These are phyloP conservation scores for Huntiella moniliformis DNA, from an alignment of 2,329 filamentous ascomycete species.

Conservation along the genomic window DNA sequence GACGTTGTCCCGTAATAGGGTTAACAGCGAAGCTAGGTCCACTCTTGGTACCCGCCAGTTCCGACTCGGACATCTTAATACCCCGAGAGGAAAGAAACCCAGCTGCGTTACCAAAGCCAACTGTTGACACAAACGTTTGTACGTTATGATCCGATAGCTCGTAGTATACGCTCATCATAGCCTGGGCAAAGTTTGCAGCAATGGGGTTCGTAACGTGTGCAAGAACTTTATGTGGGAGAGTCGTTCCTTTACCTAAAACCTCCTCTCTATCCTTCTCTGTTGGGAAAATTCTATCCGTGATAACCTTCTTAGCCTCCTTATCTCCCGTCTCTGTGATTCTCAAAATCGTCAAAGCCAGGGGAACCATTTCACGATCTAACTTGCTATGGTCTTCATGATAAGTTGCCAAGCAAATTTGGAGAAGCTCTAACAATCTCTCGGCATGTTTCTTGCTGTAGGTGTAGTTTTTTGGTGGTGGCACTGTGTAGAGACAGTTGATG, in stretches of 20 bases:
- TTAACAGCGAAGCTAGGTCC: slow-evolving; percentile 40
- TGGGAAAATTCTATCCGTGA: slow-evolving; percentile 55
- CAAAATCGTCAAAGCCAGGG: slow-evolving; percentile 11
- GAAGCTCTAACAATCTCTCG: slow-evolving; percentile 2
- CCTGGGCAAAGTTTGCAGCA: slow-evolving; percentile 52
- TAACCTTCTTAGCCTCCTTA: slow-evolving; percentile 27
- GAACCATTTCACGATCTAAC: slow-evolving; percentile 8
- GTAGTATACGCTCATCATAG: slow-evolving; percentile 65
- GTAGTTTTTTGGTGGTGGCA: slow-evolving; percentile 12
- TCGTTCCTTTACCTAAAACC: slow-evolving; percentile 58
- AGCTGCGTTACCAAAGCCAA: slow-evolving; percentile 85
- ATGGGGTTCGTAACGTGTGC: slow-evolving; percentile 57
- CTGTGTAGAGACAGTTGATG: slow-evolving; percentile 13
- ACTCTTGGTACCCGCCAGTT: slow-evolving; percentile 7
- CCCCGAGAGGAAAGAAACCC: slow-evolving; percentile 55
- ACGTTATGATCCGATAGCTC: slow-evolving; percentile 71
- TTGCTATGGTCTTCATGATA: slow-evolving; percentile 9
- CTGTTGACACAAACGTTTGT: slow-evolving; percentile 65
- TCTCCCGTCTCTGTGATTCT: slow-evolving; percentile 11
- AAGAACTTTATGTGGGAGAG: slow-evolving; percentile 58
- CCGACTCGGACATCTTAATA: slow-evolving; percentile 14
- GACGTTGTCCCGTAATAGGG: slow-evolving; percentile 69
- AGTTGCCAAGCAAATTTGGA: slow-evolving; percentile 3
- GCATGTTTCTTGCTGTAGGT: slow-evolving; percentile 11
- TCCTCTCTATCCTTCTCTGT: slow-evolving; percentile 55